Evolutionary conservation across 352 stramenopile species (phyloP), one percentile per base, ranked within the genome.

Genomic region (Globisporangium parvum): DNA sequence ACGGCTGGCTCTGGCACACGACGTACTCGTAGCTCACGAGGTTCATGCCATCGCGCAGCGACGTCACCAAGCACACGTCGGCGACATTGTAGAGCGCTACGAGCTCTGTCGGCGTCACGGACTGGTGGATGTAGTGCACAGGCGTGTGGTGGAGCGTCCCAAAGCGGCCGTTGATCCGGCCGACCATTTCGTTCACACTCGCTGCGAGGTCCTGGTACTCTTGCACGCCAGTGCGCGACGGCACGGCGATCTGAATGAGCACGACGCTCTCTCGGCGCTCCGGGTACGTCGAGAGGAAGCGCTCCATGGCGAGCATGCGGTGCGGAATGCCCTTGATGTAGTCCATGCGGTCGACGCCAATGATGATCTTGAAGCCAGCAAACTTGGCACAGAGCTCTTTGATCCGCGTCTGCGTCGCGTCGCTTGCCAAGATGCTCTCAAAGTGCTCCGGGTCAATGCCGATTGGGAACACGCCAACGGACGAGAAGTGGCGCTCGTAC

Each of bases 201-300:
- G 67, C 67, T 6, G 83, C 62, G 35, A 88, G 59, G 48, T 86
- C 83, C 53, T 74, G 80, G 53, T 87, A 90, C 49, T 75, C 80
- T 17, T 87, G 61, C 4, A 80, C 72, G 15, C 56, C 64, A 15
- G 66, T 67, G 28, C 81, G 71, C 17, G 82, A 93, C 12, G 92
- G 96, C 46, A 98, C 96, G 12, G 93, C 95, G 59, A 98, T 96
- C 69, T 98, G 93, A 48, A 98, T 91, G 26, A 98, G 65, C n/a
- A 97, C 91, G 47, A 98, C 90, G 70, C 98, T 98, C 46, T 95
- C 89, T 37, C 91, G 81, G 85, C 89, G 98, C 58, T 98, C 83
- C 5, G 88, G 86, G 61, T 60, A 60, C 54, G 37, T 48, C 11
- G 54, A 37, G 17, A 60, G 26, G 35, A 94, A 93, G 1, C 76